phyloP scores from a whole-genome alignment of 768 basidiomycete genomes.

The Lactarius hengduanensis region DNA sequence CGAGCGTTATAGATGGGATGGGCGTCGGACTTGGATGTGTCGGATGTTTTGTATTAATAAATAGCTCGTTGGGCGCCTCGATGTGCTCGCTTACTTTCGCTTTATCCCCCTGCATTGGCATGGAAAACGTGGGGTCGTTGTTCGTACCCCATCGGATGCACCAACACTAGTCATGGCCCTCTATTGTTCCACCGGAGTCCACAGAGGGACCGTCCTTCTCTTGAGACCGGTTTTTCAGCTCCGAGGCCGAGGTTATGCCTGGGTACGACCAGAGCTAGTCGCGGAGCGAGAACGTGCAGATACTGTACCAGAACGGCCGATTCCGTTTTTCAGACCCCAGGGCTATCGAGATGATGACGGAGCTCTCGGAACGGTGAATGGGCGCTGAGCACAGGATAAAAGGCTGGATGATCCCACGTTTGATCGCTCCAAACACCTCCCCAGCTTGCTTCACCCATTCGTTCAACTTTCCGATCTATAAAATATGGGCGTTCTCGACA shows the following conservation, averaged over 20 bases:
- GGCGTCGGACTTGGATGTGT: not conserved
- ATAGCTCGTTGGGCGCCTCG: not conserved
- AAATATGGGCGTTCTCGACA: conserved; percentile 76
- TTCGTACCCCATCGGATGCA: conserved; percentile 7
- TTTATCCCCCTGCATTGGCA: not conserved
- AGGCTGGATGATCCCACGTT: conserved; percentile 2
- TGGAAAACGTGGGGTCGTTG: not conserved
- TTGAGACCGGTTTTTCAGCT: not conserved
- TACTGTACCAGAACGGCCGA: conserved; percentile 4
- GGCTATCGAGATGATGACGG: conserved; percentile 13
- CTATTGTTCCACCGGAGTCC: not conserved
- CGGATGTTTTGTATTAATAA: conserved; percentile 5
- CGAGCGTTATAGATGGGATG: not conserved
- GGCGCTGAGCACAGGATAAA: conserved; percentile 13
- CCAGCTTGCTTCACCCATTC: not conserved
- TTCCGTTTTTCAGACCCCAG: conserved; percentile 16
- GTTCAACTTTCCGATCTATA: not conserved
- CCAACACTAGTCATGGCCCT: not conserved
- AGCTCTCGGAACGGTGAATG: conserved; percentile 23
- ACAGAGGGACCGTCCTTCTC: not conserved
- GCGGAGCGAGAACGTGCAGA: not conserved
- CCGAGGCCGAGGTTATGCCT: conserved; percentile 13
- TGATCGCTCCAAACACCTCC: conserved; percentile 5
- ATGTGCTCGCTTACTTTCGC: conserved; percentile 3
- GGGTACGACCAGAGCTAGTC: conserved; percentile 3